Evolutionary conservation across 1,284 basidiomycete species (phyloP).

Genomic region (Psilocybe mexicana): DNA sequence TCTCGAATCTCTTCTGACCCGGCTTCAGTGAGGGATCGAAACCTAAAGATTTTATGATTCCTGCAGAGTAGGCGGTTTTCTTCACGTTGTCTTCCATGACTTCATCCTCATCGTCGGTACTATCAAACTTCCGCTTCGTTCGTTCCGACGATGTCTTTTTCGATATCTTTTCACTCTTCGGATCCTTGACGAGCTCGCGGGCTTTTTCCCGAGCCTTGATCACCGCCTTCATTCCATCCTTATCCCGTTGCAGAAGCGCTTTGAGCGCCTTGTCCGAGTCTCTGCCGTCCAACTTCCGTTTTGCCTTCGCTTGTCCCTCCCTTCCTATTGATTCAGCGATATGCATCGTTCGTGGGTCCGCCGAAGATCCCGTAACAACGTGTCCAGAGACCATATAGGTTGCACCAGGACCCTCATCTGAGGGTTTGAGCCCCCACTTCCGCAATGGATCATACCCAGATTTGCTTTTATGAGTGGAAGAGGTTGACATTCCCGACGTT

Average conservation of each 20-base stretch:
- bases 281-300: constrained; percentile 56
- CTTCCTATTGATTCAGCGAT: constrained; percentile 70
- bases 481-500: constrained; percentile 65
- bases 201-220: constrained; percentile 51
- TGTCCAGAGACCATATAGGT: constrained; percentile 83
- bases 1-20: constrained; percentile 43
- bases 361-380: constrained; percentile 51
- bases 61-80: constrained; percentile 61
- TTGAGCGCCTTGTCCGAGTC: constrained; percentile 64
- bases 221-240: constrained; percentile 61
- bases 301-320: constrained; percentile 70
- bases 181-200: constrained; percentile 24
- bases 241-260: constrained; percentile 59
- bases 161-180: constrained; percentile 21
- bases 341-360: constrained; percentile 49
- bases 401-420: constrained; percentile 40
- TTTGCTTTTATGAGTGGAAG: constrained; percentile 50
- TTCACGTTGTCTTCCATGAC: constrained; percentile 4
- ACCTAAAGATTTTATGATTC: constrained; percentile 65
- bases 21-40: constrained; percentile 68
- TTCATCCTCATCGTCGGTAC: constrained; percentile 16
- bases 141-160: constrained; percentile 1
- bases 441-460: constrained; percentile 62
- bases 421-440: constrained; percentile 73
- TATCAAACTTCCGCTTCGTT: constrained; percentile 35